Base-by-base conservation (phyloP, 306 rosid species). In the Nissolia schottii region DNA sequence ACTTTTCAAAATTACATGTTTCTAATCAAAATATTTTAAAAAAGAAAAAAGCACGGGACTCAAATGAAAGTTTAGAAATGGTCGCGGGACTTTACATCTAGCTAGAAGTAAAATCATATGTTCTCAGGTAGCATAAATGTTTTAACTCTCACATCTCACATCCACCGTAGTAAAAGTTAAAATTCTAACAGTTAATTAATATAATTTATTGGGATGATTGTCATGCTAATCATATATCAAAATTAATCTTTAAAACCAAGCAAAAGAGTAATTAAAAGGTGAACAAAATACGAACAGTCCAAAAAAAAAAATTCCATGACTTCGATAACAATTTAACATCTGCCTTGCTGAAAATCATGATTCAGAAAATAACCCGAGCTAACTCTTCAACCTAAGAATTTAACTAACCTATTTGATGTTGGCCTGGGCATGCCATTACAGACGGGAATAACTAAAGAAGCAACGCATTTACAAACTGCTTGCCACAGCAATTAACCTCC, bases 401-500 rank as follows among this genome's bases (percentile, higher is more conserved):
- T 15, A 80, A 60, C 74, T 79, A 65, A 66, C 70, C 81, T 64
- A 57, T n/a, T 57, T 68, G 68, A 80, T 74, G 54, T 67, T 15
- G 80, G 67, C 73, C 71, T 37, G 29, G 48, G 54, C 7, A 60
- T 45, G 64, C 80, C 71, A 48, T 56, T 43, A 55, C 73, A 34
- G 31, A 72, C 3, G 53, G 54, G 37, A 77, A 68, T 22, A n/a
- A 22, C 15, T 45, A 46, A 35, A n/a, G 66, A 68, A 68, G 77
- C 80, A 55, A 54, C 50, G 75, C 82, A 80, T 61, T 81, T 80
- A 72, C 80, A 71, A 71, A 66, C 82, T 62, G 63, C 64, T 31
- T 49, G 60, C 82, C 53, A 74, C 62, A 70, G 58, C 43, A 67
- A 57, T 71, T 66, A 64, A 67, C 80, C 66, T 83, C 77, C 46